Evolutionary conservation across 805 yeast genomes (phyloP).

Genomic region (Candida loeiensis): DNA sequence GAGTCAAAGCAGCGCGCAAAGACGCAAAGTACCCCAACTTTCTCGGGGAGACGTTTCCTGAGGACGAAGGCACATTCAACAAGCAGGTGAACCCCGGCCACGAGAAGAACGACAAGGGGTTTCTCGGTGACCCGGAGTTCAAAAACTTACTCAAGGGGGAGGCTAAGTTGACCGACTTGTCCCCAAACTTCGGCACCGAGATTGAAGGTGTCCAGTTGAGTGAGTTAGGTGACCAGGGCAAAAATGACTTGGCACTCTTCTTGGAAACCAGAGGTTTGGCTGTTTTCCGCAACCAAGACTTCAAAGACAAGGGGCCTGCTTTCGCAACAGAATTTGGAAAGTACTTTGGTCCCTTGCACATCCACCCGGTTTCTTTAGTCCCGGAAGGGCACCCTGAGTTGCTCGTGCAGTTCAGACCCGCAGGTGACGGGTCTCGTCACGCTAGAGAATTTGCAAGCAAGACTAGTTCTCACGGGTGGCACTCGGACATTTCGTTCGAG

Average conservation of each 20-base stretch:
- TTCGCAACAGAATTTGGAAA: constrained; percentile 21
- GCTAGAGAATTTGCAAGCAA: constrained; percentile 14
- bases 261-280: constrained; percentile 25
- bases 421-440: constrained; percentile 19
- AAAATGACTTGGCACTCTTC: constrained; percentile 24
- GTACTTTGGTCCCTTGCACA: constrained; percentile 27
- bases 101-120: constrained; percentile 24
- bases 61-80: constrained; percentile 19
- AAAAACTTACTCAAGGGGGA: constrained; percentile 17
- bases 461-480: constrained; percentile 17
- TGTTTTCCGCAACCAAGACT: constrained; percentile 24
- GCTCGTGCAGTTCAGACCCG: constrained; percentile 20
- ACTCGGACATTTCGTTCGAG: constrained; percentile 25
- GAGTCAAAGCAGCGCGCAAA: constrained; percentile 12
- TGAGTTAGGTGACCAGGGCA: constrained; percentile 23
- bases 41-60: constrained; percentile 15
- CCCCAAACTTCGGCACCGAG: constrained; percentile 27
- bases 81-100: constrained; percentile 19
- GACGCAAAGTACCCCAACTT: constrained; percentile 22
- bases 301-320: constrained; percentile 23
- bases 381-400: constrained; percentile 23
- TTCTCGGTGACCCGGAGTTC: constrained; percentile 21
- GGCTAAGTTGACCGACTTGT: constrained; percentile 16
- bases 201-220: constrained; percentile 24
- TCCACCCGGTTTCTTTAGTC: constrained; percentile 21